A percentile compares a stretch with the other conserved stretches of the same genome.
phyloP scores from a whole-genome alignment of 2,329 filamentous ascomycete species.

The Pleurostoma richardsiae region DNA sequence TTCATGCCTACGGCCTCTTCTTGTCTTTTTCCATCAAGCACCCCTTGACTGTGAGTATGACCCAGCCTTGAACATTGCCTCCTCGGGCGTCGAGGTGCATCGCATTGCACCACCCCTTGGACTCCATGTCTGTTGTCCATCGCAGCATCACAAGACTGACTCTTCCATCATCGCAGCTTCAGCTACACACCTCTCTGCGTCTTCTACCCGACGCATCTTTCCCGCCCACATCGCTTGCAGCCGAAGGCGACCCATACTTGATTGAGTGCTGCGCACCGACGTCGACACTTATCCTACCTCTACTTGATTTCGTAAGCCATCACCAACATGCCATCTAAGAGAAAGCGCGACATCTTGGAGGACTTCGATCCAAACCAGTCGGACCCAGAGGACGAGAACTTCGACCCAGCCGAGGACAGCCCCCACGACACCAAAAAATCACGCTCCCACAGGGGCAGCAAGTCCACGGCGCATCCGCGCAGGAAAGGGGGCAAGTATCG shows the following conservation, averaged over 20 bases:
- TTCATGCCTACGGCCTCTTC: too few species aligned
- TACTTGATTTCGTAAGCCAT: neutral
- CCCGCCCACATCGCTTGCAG: neutral
- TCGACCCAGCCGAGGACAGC: slow-evolving; percentile 47
- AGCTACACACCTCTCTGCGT: neutral
- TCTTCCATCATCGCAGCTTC: neutral
- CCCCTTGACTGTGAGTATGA: too few species aligned
- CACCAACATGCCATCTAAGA: slow-evolving; percentile 40
- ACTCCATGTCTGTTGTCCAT: too few species aligned
- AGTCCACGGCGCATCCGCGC: slow-evolving; percentile 19
- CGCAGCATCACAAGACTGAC: too few species aligned
- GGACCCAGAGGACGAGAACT: slow-evolving; percentile 62
- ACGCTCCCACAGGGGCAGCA: slow-evolving; percentile 22
- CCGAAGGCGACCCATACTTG: too few species aligned
- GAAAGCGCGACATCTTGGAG: slow-evolving; percentile 51
- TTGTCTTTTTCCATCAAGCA: too few species aligned
- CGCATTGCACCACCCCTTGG: too few species aligned
- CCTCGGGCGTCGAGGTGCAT: too few species aligned
- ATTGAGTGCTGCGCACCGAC: too few species aligned
- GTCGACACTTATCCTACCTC: too few species aligned
- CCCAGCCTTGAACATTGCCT: too few species aligned
- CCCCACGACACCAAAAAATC: slow-evolving; percentile 31
- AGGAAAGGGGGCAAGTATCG: slow-evolving; percentile 38
- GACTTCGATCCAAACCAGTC: slow-evolving; percentile 63
- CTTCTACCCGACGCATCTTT: neutral